Conservation (phyloP, 805 yeast species). For the Alloascoidea hylecoeti region DNA sequence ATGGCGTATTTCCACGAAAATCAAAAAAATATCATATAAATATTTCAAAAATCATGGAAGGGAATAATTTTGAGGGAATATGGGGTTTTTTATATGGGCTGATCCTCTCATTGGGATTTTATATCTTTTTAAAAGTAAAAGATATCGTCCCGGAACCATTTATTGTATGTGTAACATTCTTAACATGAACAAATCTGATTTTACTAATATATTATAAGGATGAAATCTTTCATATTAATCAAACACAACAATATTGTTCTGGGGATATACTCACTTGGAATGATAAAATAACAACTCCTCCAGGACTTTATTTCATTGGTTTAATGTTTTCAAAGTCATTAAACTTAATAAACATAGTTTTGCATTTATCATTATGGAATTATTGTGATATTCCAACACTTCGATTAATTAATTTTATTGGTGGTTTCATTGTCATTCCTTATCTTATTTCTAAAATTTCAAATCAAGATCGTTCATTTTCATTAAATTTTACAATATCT, state of each 20-base stretch:
- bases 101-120: conserved; percentile 1
- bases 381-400: conserved; percentile 24
- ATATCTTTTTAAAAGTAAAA: conserved; percentile 13
- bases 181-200: conserved; percentile 11
- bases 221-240: conserved; percentile 78
- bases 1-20: too few relatives aligned
- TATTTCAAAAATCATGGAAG: too few relatives aligned
- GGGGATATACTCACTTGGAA: conserved; percentile 66
- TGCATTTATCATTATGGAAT: conserved; percentile 14
- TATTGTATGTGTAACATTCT: conserved; percentile 9
- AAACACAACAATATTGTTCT: conserved; percentile 51
- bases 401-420: conserved; percentile 49
- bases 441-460: conserved; percentile 7
- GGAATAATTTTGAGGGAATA: too few relatives aligned
- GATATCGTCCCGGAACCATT: conserved; percentile 10
- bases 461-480: conserved; percentile 18
- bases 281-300: conserved; percentile 90
- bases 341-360: conserved; percentile 9
- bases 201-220: conserved; percentile 48
- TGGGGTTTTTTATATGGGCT: not conserved
- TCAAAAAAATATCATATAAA: too few relatives aligned
- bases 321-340: conserved; percentile 12
- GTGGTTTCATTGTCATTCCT: conserved; percentile 45
- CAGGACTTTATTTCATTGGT: conserved; percentile 62
- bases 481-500: conserved; percentile 27